Evolutionary conservation across 208 protist species (phyloP).

Genomic region (Leishmania tropica): DNA sequence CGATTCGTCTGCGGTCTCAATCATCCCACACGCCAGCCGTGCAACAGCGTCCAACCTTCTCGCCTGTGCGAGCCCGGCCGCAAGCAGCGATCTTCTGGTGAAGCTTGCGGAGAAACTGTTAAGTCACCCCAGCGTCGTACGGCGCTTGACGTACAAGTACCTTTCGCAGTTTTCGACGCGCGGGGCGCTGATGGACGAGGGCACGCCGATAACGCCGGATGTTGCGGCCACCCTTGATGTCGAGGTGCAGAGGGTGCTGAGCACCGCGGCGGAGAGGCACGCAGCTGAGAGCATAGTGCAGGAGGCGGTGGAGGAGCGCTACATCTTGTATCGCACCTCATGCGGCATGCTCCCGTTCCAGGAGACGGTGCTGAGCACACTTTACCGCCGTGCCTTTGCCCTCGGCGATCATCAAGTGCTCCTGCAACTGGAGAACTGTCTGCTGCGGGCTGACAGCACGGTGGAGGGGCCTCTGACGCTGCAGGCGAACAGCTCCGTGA

Average conservation of each 20-base stretch:
- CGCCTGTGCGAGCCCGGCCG: not conserved
- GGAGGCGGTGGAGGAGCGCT: conserved; percentile 81
- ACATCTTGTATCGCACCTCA: conserved; percentile 65
- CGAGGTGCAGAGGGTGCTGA: conserved; percentile 18
- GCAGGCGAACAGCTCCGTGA: conserved; percentile 21
- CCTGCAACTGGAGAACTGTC: conserved; percentile 77
- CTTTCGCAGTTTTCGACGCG: conserved; percentile 39
- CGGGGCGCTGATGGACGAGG: conserved; percentile 37
- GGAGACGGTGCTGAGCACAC: conserved; percentile 73
- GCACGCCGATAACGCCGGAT: conserved; percentile 11
- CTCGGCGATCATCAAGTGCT: conserved; percentile 60
- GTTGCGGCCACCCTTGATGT: conserved; percentile 14
- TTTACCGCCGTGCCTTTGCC: conserved; percentile 73
- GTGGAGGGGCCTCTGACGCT: conserved; percentile 32
- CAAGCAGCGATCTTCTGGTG: not conserved
- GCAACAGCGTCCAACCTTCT: conserved; percentile 5
- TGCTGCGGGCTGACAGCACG: conserved; percentile 50
- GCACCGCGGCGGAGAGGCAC: conserved; percentile 23
- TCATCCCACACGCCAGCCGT: not conserved
- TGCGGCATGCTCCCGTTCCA: conserved; percentile 63
- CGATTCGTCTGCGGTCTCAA: not conserved
- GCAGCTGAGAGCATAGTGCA: conserved; percentile 43
- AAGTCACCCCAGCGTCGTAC: conserved; percentile 31
- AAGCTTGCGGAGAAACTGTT: conserved; percentile 42
- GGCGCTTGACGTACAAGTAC: conserved; percentile 35